Base-by-base conservation (phyloP, 192 early-diverging fungal genomes). In the Radiomyces spectabilis region DNA sequence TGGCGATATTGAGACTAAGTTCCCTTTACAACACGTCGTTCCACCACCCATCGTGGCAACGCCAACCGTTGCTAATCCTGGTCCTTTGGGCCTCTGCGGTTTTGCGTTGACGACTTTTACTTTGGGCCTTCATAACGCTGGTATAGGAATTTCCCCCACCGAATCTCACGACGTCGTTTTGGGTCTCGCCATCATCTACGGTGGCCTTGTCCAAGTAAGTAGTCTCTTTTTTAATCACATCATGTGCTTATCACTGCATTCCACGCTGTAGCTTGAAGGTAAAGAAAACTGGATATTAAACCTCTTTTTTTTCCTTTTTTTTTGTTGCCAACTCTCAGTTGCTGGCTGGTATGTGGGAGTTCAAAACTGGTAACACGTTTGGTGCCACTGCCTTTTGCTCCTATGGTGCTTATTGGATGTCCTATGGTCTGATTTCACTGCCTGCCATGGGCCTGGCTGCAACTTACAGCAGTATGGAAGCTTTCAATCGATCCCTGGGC, bases 381-480 rank as follows among this genome's bases (percentile, higher is more conserved):
- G 86, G 87, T 52, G 86, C 86, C 41, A 88, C 85, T 5, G 85
- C 82, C 3, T 88, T 88, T 71, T 74, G 78, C 32, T 76, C 75
- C 10, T 86, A 79, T 29, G 81, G 75, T 41, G 83, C 73, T 18
- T 84, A 79, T 71, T 87, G 80, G 85, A 13, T 57, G 7, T 57
- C 55, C 8, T 57, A 47, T 37, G 55, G n/a, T 47, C n/a, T 46
- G 43, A 57, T 57, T 82, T 37, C 87, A 86, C 68, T 83, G 82
- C 41, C 85, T 7, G 76, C 69, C 30, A 78, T 81, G 19, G 72
- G 68, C 31, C 61, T 83, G 41, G 49, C 61, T 5, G 53, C 51
- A 16, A 67, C 71, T 35, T 74, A 76, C 35, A 31, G 46, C 8
- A 42, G n/a, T 31, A 31, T 42, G 6, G 47, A 68, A 61, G 53